Base-by-base conservation (phyloP, 2,329 filamentous ascomycete genomes). In the Graphilbum ipis-grandicollis region DNA sequence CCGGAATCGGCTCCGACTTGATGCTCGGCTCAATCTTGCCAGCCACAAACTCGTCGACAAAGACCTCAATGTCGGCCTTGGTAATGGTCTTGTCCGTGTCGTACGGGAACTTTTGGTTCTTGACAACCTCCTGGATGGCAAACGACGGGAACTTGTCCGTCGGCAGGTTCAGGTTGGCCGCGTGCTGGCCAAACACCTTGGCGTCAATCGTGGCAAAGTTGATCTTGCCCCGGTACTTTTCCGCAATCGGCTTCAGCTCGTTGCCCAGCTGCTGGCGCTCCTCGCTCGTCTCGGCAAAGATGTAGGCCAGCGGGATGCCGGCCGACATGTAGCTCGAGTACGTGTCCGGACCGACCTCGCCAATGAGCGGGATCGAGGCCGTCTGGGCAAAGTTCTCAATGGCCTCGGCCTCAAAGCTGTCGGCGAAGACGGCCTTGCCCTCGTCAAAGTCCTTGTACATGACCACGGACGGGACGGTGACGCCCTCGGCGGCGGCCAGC, bases 151-250 rank as follows among this genome's bases (percentile, higher is more conserved):
- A 98, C 60, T 84, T 80, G 66, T 88, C 81, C 43, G 81, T 72
- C 64, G 93, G 84, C 45, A 98, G 81, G 75, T 98, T 98, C 49
- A 98, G 74, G 75, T 98, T 98, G 52, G 73, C 75, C 48, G 84
- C 86, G 63, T 98, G 90, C 48, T 88, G 85, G 56, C 90, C 90
- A 55, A 92, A 98, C 42, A 80, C 61, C 68, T 82, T 83, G 48
- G 90, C 86, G 55, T 98, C 90, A 51, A 98, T 96, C 53, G 85
- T 94, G 47, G 86, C 90, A 57, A 98, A 92, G 79, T 93, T 96
- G 67, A 98, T 74, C 58, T 75, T 76, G 61, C 90, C 88, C 65
- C 86, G 88, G 70, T 85, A 75, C 66, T 88, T 80, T 66, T 92
- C 72, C 43, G 90, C 90, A 47, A 98, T 60, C 47, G 82, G 69